Percentiles rank a stretch among this genome's conserved stretches.
phyloP scores from a whole-genome alignment of 805 yeast genomes.

The Ogataea haglerorum region DNA sequence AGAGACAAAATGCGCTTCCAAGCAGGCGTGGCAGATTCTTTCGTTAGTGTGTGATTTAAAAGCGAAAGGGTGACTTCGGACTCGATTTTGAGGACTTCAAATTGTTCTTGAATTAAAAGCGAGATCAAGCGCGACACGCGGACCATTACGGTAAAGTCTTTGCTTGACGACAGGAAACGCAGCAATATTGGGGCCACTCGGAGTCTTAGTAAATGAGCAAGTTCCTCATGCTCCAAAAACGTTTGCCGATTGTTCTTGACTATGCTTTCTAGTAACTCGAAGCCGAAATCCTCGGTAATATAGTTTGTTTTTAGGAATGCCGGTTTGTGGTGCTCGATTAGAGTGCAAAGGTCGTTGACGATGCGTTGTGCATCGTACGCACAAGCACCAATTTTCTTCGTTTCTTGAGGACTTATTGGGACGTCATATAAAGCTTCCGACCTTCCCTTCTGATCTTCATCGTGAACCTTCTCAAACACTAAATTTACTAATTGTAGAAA shows the following conservation, averaged over 20 bases:
- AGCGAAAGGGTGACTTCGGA: conserved; percentile 77
- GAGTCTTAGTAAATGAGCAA: conserved; percentile 62
- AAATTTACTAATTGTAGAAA: conserved; percentile 79
- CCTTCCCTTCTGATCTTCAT: conserved; percentile 35
- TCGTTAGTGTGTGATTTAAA: conserved; percentile 66
- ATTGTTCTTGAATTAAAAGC: conserved; percentile 58
- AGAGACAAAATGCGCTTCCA: conserved; percentile 78
- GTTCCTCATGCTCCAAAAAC: conserved; percentile 58
- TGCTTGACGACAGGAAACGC: conserved; percentile 54
- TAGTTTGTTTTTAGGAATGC: conserved; percentile 48
- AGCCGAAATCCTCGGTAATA: conserved; percentile 61
- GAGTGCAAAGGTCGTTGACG: conserved; percentile 67
- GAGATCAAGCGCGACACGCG: conserved; percentile 72
- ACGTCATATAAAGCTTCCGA: conserved; percentile 33
- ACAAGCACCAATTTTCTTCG: conserved; percentile 43
- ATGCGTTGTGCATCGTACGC: conserved; percentile 70
- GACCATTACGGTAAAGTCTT: conserved; percentile 65
- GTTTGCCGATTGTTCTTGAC: conserved; percentile 57
- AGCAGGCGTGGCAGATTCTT: conserved; percentile 47
- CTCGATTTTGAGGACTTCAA: conserved; percentile 65
- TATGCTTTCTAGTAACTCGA: conserved; percentile 81
- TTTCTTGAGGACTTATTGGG: conserved; percentile 43
- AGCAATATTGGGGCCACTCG: conserved; percentile 74
- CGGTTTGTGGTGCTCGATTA: conserved; percentile 59
- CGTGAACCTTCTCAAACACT: conserved; percentile 64